phyloP scores from a whole-genome alignment of 108 stramenopile species.

The Cyclostephanos invisitatus region DNA sequence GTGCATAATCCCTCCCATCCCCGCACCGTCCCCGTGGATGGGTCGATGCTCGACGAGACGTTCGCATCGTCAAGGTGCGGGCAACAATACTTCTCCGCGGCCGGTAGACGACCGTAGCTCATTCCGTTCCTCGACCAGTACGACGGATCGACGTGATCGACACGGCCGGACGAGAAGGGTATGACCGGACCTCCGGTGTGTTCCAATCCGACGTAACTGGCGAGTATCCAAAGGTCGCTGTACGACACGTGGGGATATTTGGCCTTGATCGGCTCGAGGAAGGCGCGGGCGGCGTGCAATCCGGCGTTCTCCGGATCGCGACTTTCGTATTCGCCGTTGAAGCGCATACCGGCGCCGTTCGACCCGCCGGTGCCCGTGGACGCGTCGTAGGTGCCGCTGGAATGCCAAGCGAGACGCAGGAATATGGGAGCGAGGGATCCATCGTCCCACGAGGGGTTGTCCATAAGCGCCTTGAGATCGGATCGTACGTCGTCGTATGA shows the following conservation, averaged over 20 bases:
- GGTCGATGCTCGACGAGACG: constrained; percentile 44
- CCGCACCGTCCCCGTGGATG: constrained; percentile 41
- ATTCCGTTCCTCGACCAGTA: constrained; percentile 35
- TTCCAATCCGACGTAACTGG: constrained; percentile 56
- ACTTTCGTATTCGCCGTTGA: constrained; percentile 51
- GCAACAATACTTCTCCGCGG: constrained; percentile 55
- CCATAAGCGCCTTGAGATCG: constrained; percentile 36
- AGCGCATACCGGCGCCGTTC: constrained; percentile 86
- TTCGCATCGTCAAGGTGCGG: constrained; percentile 51
- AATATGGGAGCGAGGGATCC: constrained; percentile 59
- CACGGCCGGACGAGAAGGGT: constrained; percentile 45
- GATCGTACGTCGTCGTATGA: constrained; percentile 41
- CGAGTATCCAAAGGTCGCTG: constrained; percentile 75
- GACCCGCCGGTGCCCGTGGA: constrained; percentile 67
- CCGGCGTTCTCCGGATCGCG: constrained; percentile 82
- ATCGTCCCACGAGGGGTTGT: constrained; percentile 55
- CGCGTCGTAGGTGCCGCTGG: constrained; percentile 62
- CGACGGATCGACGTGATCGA: constrained; percentile 43
- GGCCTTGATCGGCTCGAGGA: constrained; percentile 67
- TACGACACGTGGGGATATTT: constrained; percentile 57
- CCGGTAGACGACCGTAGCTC: constrained; percentile 55
- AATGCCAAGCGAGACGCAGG: constrained; percentile 87
- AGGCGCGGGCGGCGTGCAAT: constrained; percentile 49
- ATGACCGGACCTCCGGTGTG: constrained; percentile 55
- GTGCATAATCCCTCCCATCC: constrained; percentile 56